These are phyloP conservation scores for Nadsonia commutata DNA, from an alignment of 1,139 yeast genomes.

Conservation along the genomic window DNA sequence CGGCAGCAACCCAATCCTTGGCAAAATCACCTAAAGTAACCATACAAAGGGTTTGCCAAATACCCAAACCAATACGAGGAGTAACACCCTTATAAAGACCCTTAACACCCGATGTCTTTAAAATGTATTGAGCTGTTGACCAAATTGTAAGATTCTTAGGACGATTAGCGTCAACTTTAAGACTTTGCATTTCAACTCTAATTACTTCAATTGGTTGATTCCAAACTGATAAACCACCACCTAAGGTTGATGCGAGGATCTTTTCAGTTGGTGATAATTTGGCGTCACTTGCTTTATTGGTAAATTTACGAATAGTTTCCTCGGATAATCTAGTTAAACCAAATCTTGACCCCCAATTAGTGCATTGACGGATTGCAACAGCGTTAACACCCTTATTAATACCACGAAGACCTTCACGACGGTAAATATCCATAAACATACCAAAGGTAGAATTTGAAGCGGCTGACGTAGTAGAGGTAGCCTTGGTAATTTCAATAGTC, in stretches of 20 bases:
- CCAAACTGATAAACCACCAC: slow-evolving; percentile 98
- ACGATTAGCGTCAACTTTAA: slow-evolving; percentile 83
- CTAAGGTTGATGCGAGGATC: slow-evolving; percentile 72
- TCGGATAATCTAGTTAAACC: slow-evolving; percentile 89
- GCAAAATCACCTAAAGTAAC: slow-evolving; percentile 97
- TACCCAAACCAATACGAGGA: slow-evolving; percentile 90
- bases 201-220: slow-evolving; percentile 97
- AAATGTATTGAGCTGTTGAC: slow-evolving; percentile 73
- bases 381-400: slow-evolving; percentile 97
- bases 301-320: slow-evolving; percentile 52
- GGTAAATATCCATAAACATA: slow-evolving; percentile 73
- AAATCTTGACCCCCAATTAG: slow-evolving; percentile 97
- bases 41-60: slow-evolving; percentile 98
- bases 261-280: slow-evolving; percentile 64
- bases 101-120: slow-evolving; percentile 64
- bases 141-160: slow-evolving; percentile 78
- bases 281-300: slow-evolving; percentile 47
- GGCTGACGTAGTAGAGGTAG: slow-evolving; percentile 27
- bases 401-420: slow-evolving; percentile 80
- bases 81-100: slow-evolving; percentile 95
- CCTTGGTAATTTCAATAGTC: slow-evolving; percentile 89
- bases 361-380: slow-evolving; percentile 97
- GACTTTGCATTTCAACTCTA: slow-evolving; percentile 95
- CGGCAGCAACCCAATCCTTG: slow-evolving; percentile 42
- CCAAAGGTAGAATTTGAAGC: slow-evolving; percentile 61